Conservation (phyloP, 176 grass and related monocot genomes). For the Poa pratensis region DNA sequence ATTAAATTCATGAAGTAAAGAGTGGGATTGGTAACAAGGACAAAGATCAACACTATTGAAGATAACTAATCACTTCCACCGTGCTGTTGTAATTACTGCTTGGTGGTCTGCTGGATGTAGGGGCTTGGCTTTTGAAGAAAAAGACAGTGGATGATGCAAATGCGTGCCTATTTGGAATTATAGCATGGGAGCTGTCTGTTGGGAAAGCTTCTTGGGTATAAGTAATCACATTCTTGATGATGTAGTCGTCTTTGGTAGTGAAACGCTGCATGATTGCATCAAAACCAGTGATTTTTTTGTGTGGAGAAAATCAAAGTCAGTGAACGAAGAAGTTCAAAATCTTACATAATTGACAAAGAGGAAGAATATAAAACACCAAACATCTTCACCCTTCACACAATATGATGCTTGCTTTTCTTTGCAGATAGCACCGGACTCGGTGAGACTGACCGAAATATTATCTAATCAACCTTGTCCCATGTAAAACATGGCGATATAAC, state of each 20-base stretch:
- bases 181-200: constrained; percentile 19
- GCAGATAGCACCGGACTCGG: not conserved
- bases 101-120: constrained; percentile 44
- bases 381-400: not conserved
- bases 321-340: not conserved
- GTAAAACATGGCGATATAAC: constrained; percentile 3
- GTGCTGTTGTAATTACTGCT: constrained; percentile 56
- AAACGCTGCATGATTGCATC: constrained; percentile 32
- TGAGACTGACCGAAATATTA: not conserved
- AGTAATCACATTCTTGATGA: constrained; percentile 41
- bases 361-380: constrained; percentile 22
- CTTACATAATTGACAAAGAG: not conserved
- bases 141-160: constrained; percentile 37
- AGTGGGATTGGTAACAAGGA: constrained; percentile 30
- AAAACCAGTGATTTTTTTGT: not conserved
- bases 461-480: constrained; percentile 33
- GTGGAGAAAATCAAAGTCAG: not conserved
- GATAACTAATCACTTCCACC: constrained; percentile 46
- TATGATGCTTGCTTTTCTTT: constrained; percentile 34
- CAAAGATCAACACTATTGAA: constrained; percentile 37
- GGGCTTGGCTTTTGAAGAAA: constrained; percentile 36
- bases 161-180: constrained; percentile 39
- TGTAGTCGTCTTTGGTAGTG: constrained; percentile 8
- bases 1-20: constrained; percentile 41
- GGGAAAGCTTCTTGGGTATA: not conserved